Evolutionary conservation across 176 grass and related monocot genomes (phyloP).

Genomic region (Otatea glauca): DNA sequence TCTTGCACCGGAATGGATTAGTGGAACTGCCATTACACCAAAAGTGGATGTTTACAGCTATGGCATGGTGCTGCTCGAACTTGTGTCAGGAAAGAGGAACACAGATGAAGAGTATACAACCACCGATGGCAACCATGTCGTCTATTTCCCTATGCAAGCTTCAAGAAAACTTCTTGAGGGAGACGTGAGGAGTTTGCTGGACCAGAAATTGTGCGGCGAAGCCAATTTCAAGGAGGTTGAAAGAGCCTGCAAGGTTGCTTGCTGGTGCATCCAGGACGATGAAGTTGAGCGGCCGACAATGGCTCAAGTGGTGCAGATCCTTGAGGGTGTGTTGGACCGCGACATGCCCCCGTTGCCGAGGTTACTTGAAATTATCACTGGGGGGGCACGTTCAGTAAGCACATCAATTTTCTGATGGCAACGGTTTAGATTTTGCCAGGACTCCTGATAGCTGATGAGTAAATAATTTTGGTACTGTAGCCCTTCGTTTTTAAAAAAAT

Average conservation of each 20-base stretch:
- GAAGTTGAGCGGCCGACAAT: slow-evolving; percentile 51
- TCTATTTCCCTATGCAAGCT: slow-evolving; percentile 32
- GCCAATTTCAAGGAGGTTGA: slow-evolving; percentile 42
- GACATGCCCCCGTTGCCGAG: slow-evolving; percentile 52
- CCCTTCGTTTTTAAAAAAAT: no score
- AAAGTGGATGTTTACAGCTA: slow-evolving; percentile 67
- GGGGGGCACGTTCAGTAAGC: neutral
- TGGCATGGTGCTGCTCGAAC: slow-evolving; percentile 59
- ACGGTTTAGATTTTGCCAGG: neutral
- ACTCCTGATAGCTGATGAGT: neutral
- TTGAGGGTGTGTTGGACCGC: slow-evolving; percentile 41
- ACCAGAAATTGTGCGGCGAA: slow-evolving; percentile 16
- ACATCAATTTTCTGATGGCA: neutral
- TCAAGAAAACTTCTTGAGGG: slow-evolving; percentile 40
- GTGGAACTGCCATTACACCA: slow-evolving; percentile 15
- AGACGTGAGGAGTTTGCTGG: slow-evolving; percentile 43
- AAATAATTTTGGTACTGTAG: neutral
- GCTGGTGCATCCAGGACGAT: slow-evolving; percentile 66
- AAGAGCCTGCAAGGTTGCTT: slow-evolving; percentile 52
- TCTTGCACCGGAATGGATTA: slow-evolving; percentile 61
- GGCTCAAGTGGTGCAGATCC: slow-evolving; percentile 47
- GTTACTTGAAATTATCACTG: slow-evolving; percentile 20
- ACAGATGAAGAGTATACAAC: neutral
- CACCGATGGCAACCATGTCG: neutral
- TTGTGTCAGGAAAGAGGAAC: slow-evolving; percentile 47